Conservation (phyloP, 2,329 filamentous ascomycete species). For the Alternaria brassicicola region DNA sequence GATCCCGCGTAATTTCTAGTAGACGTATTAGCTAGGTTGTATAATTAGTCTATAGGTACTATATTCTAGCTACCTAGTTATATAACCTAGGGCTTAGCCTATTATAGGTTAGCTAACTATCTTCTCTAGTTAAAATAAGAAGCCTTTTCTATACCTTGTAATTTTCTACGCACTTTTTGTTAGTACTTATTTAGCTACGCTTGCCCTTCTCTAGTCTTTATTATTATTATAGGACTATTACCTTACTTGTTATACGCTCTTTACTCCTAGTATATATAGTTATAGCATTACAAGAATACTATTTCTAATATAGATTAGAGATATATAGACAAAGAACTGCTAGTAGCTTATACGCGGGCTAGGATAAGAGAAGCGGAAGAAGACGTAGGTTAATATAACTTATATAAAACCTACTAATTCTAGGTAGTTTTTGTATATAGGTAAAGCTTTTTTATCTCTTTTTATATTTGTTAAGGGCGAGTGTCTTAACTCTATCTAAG, state of each 20-base stretch:
- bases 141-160: background rate
- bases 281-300: background rate
- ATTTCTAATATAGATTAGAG: conserved; percentile 4
- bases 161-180: conserved; percentile 8
- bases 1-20: background rate
- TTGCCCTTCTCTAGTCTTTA: background rate
- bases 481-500: background rate
- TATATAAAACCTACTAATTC: background rate
- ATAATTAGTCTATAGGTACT: no score
- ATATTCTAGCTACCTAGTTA: no score
- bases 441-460: conserved; percentile 1
- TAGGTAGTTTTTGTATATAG: conserved; percentile 1
- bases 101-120: background rate
- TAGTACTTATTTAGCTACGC: conserved; percentile 3
- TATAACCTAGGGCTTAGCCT: no score
- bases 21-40: no score
- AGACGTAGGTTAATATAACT: background rate
- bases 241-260: conserved; percentile 1
- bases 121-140: background rate
- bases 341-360: background rate
- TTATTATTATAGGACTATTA: background rate
- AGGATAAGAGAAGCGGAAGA: conserved; percentile 1
- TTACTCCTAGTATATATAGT: conserved; percentile 6
- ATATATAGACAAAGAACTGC: background rate
- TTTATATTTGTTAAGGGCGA: background rate